Percentiles rank a stretch among this genome's conserved stretches.
phyloP scores from a whole-genome alignment of 2,329 filamentous ascomycete species.

The Fusarium anthophilum region DNA sequence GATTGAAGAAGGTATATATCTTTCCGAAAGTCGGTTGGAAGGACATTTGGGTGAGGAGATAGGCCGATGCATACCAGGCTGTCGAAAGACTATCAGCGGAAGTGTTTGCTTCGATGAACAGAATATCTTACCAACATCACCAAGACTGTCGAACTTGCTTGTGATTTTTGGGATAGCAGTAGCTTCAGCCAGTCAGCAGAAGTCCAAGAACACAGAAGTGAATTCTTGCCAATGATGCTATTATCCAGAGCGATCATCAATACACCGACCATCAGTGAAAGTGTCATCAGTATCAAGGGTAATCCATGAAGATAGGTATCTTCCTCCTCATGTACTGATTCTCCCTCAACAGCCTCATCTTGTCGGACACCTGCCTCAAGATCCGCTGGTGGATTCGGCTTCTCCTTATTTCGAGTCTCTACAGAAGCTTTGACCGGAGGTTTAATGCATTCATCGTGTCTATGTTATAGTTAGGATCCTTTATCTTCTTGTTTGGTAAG shows the following conservation, averaged over 20 bases:
- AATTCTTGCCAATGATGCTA: constrained; percentile 28
- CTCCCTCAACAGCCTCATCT: not conserved
- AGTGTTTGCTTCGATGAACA: fast-evolving
- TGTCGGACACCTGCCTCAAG: not conserved
- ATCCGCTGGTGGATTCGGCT: not conserved
- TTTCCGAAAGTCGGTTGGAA: constrained; percentile 45
- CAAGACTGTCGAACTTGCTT: constrained; percentile 48
- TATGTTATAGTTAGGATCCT: not conserved
- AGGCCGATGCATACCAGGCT: constrained; percentile 48
- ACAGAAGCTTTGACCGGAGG: fast-evolving
- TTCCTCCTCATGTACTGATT: not conserved
- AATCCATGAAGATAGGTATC: constrained; percentile 25
- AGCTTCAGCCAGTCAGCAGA: constrained; percentile 8
- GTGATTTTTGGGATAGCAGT: constrained; percentile 43
- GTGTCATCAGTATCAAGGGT: constrained; percentile 16
- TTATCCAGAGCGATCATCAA: constrained; percentile 38
- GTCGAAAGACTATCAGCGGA: not conserved
- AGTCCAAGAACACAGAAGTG: fast-evolving
- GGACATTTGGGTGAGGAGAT: constrained; percentile 39
- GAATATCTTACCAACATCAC: constrained; percentile 29
- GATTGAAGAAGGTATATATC: constrained; percentile 46
- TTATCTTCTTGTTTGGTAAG: fast-evolving
- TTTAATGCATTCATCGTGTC: not conserved
- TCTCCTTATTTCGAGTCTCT: not conserved
- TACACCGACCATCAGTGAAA: constrained; percentile 33